Evolutionary conservation across 2,329 filamentous ascomycete species (phyloP).

Genomic region (Blastomyces parvus): DNA sequence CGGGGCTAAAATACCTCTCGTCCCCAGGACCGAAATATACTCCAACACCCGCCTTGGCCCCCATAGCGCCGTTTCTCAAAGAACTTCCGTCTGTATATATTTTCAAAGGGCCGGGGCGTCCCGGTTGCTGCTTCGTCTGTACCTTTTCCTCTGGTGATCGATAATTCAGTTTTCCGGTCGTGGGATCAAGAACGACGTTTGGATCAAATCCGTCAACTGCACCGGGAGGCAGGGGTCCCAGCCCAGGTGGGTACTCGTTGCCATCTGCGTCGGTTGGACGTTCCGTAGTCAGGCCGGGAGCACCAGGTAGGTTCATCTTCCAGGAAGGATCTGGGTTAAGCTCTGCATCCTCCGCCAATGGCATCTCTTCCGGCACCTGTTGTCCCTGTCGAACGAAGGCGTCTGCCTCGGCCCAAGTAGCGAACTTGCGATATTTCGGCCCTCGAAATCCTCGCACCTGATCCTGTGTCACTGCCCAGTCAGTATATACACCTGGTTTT

Average conservation of each 20-base stretch:
- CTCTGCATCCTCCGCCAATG: not conserved
- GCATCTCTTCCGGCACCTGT: constrained; percentile 4
- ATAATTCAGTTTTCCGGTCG: constrained; percentile 46
- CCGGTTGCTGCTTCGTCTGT: constrained; percentile 38
- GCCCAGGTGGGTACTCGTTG: constrained; percentile 42
- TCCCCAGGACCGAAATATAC: constrained; percentile 56
- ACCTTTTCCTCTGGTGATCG: constrained; percentile 45
- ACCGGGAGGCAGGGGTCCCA: constrained; percentile 46
- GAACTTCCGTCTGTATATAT: constrained; percentile 58
- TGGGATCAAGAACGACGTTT: constrained; percentile 45
- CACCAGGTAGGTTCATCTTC: constrained; percentile 9
- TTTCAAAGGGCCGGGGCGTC: constrained; percentile 42
- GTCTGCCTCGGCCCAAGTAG: constrained; percentile 61
- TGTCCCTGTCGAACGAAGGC: constrained; percentile 51
- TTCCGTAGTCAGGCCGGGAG: constrained; percentile 33
- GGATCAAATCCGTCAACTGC: constrained; percentile 55
- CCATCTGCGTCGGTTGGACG: constrained; percentile 36
- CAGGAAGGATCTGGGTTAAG: not conserved
- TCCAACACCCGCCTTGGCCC: constrained; percentile 52
- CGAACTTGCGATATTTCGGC: constrained; percentile 59
- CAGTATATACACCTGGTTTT: constrained; percentile 52
- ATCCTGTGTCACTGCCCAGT: constrained; percentile 59
- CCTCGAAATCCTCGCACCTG: constrained; percentile 66
- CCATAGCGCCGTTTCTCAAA: constrained; percentile 47
- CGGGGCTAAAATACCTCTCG: constrained; percentile 38